Evolutionary conservation across 1,139 yeast species (phyloP).

Genomic region (Zygosaccharomyces pseudobailii): DNA sequence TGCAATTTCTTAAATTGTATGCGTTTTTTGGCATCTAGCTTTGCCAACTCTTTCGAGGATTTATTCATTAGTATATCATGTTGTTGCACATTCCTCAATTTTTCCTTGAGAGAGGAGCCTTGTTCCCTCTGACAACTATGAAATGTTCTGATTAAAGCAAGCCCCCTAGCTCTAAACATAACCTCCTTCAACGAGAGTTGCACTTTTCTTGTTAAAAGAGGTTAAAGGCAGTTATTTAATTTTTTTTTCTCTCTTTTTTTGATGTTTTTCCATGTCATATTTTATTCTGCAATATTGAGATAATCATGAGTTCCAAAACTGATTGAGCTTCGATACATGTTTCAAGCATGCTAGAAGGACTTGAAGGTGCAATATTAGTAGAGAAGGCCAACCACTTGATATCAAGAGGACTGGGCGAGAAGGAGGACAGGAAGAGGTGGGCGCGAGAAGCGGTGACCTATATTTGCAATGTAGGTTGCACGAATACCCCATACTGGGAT

Average conservation of each 20-base stretch:
- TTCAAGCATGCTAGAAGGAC: slow-evolving; percentile 2
- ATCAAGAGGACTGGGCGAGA: slow-evolving; percentile 3
- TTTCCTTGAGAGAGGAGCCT: slow-evolving; percentile 23
- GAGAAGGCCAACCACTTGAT: slow-evolving; percentile 19
- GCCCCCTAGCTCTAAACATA: slow-evolving; percentile 6
- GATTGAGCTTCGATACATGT: too few species aligned
- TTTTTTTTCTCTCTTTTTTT: neutral
- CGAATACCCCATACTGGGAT: slow-evolving; percentile 19
- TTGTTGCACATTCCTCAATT: slow-evolving; percentile 19
- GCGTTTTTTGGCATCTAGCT: slow-evolving; percentile 14
- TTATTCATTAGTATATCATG: slow-evolving; percentile 13
- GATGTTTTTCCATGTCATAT: too few species aligned
- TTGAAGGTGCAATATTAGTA: slow-evolving; percentile 12
- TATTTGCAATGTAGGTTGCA: slow-evolving; percentile 10
- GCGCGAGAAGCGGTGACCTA: slow-evolving; percentile 14
- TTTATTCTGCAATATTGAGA: too few species aligned
- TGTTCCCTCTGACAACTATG: slow-evolving; percentile 4
- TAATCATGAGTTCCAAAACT: too few species aligned
- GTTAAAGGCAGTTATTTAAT: neutral
- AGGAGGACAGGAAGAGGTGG: slow-evolving; percentile 9
- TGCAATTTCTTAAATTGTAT: slow-evolving; percentile 17
- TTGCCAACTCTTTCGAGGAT: slow-evolving; percentile 22
- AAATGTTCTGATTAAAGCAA: slow-evolving; percentile 1
- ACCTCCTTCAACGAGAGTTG: neutral
- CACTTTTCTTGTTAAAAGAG: too few species aligned